These are phyloP conservation scores for Vinca minor DNA, from an alignment of 257 asterid genomes.

Conservation along the genomic window DNA sequence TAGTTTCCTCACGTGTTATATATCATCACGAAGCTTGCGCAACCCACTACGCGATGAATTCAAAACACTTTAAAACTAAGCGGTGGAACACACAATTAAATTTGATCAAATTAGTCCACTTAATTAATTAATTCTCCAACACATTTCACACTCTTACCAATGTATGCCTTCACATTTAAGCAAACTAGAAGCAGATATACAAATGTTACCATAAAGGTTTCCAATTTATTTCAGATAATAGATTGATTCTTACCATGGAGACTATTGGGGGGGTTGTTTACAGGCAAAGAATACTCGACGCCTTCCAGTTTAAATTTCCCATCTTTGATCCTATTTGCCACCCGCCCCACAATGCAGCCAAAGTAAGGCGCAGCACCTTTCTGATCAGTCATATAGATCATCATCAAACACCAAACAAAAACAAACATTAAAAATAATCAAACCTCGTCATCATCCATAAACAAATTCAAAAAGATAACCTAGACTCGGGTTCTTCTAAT, in stretches of 20 bases:
- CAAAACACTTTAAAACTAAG: too few relatives aligned
- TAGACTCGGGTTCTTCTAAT: neutral
- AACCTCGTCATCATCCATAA: neutral
- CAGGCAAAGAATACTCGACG: slow-evolving; percentile 52
- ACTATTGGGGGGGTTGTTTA: slow-evolving; percentile 88
- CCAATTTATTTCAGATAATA: neutral
- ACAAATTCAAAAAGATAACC: neutral
- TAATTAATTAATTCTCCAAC: too few relatives aligned
- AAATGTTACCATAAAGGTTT: neutral
- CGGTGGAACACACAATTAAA: too few relatives aligned
- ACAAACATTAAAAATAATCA: slow-evolving; percentile 5
- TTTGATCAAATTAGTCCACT: too few relatives aligned
- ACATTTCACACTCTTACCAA: neutral
- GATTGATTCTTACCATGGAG: slow-evolving; percentile 61
- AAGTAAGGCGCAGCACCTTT: slow-evolving; percentile 85
- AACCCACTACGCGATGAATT: too few relatives aligned
- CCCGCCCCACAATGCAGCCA: slow-evolving; percentile 98
- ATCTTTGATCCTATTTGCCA: slow-evolving; percentile 88
- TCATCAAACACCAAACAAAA: slow-evolving; percentile 8
- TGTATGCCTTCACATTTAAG: neutral
- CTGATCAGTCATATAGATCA: slow-evolving; percentile 27
- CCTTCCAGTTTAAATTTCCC: slow-evolving; percentile 80
- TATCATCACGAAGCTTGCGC: too few relatives aligned
- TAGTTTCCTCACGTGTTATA: too few relatives aligned
- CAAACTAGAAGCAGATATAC: neutral